phyloP scores from a whole-genome alignment of 371 early-diverging fungal species.

The Rhizopus stolonifer region DNA sequence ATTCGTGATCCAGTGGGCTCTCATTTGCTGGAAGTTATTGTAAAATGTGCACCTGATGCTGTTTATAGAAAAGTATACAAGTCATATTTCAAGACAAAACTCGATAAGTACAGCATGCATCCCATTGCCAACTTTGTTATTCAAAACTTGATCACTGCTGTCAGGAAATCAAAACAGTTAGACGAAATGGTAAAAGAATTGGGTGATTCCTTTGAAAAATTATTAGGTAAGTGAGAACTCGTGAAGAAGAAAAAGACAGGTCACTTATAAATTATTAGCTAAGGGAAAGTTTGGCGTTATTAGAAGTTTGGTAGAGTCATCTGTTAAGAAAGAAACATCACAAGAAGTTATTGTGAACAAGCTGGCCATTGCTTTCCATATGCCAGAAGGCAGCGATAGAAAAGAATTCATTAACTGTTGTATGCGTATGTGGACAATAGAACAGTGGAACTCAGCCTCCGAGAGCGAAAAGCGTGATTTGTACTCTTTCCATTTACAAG shows the following conservation, averaged over 20 bases:
- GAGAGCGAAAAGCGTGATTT: slow-evolving; percentile 39
- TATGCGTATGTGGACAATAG: slow-evolving; percentile 60
- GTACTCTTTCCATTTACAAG: slow-evolving; percentile 66
- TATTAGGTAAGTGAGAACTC: slow-evolving; percentile 38
- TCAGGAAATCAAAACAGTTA: slow-evolving; percentile 59
- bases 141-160: slow-evolving; percentile 68
- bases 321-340: slow-evolving; percentile 54
- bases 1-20: slow-evolving; percentile 66
- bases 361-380: slow-evolving; percentile 56
- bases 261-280: slow-evolving; percentile 14
- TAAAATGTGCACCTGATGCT: slow-evolving; percentile 55
- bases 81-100: slow-evolving; percentile 60
- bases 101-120: slow-evolving; percentile 66
- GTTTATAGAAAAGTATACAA: slow-evolving; percentile 69
- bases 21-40: slow-evolving; percentile 65
- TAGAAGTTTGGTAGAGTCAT: slow-evolving; percentile 67
- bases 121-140: slow-evolving; percentile 83
- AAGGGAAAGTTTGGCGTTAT: slow-evolving; percentile 63
- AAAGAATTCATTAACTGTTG: slow-evolving; percentile 60
- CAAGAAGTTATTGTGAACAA: slow-evolving; percentile 62
- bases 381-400: slow-evolving; percentile 46
- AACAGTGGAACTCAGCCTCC: slow-evolving; percentile 37
- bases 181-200: slow-evolving; percentile 61
- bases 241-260: neutral
- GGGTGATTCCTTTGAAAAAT: slow-evolving; percentile 51